These are phyloP conservation scores for Mycena floridula DNA, from an alignment of 768 basidiomycete species.

Conservation along the genomic window DNA sequence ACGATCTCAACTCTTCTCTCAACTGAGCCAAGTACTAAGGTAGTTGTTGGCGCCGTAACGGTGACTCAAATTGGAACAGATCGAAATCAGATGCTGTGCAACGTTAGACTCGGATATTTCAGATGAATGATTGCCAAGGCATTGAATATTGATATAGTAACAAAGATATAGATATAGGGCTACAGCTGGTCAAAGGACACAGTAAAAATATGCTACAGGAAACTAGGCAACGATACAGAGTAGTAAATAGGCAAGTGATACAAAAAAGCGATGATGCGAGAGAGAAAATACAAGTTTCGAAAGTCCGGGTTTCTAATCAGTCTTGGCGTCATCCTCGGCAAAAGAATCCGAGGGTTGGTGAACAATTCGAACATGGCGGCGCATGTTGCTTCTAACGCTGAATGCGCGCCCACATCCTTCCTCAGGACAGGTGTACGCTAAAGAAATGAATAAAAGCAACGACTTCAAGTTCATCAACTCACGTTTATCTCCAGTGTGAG, in stretches of 20 bases:
- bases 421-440: conserved; percentile 57
- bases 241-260: not conserved
- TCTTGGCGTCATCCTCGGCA: conserved; percentile 7
- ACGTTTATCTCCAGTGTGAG: conserved; percentile 60
- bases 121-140: not conserved
- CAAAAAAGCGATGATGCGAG: not conserved
- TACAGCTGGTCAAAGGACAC: not conserved
- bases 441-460: conserved; percentile 9
- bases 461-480: conserved; percentile 18
- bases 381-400: conserved; percentile 68
- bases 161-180: not conserved
- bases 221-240: not conserved
- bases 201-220: not conserved
- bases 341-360: conserved; percentile 19
- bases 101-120: too few species aligned
- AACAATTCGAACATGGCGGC: conserved; percentile 56
- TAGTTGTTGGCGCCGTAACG: too few species aligned
- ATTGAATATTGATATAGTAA: not conserved
- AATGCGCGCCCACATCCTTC: conserved; percentile 62
- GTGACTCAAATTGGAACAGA: too few species aligned
- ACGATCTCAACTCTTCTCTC: too few species aligned
- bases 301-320: not conserved
- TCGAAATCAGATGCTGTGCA: too few species aligned
- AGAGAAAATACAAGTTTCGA: not conserved
- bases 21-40: too few species aligned